Base-by-base conservation (phyloP, 1,284 basidiomycete species). In the Trichosporon ovoides region DNA sequence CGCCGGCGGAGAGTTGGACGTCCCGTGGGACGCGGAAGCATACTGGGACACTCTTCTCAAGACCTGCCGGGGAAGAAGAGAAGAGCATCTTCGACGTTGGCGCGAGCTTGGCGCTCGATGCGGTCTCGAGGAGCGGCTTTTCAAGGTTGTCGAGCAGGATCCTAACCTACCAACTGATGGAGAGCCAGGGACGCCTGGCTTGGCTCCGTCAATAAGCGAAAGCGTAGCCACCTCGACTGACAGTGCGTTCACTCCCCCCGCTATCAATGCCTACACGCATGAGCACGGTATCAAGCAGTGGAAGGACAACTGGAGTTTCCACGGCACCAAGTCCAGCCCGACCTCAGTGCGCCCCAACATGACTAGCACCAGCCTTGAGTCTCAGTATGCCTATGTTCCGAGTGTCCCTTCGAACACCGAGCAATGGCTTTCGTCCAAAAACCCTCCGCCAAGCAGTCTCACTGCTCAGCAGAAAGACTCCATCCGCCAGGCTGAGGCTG, bases 41-140 rank as follows among this genome's bases (percentile, higher is more conserved):
- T 73, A 75, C 56, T 75, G 69, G 70, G 63, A 67, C 0, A 49
- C 65, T 0, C 53, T 75, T 16, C 34, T 72, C 4, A 19, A 64
- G 22, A 60, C 64, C 2, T 73, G 73, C 55, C 28, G 59, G 16
- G 55, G 57, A 4, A 20, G 66, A 2, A 54, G 73, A 11, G 55
- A 57, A 7, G 64, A 68, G 33, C 64, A 72, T 20, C 55, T 64
- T 19, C 59, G 56, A 11, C 57, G 59, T 11, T 75, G 68, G 64
- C 53, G 65, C 11, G 58, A 57, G 4, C 49, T 69, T 7, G 69
- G 68, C 18, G 58, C 64, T 3, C 49, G 49, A 37, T 69, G 71
- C 11, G 73, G 73, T 0, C 38, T 67, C 16, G 62, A 62, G 24
- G 73, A 75, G 60, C 38, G 64, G 20, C 49, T 61, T 34, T 75